These are phyloP conservation scores for Linnemannia exigua DNA, from an alignment of 192 early-diverging fungal genomes.

Conservation along the genomic window DNA sequence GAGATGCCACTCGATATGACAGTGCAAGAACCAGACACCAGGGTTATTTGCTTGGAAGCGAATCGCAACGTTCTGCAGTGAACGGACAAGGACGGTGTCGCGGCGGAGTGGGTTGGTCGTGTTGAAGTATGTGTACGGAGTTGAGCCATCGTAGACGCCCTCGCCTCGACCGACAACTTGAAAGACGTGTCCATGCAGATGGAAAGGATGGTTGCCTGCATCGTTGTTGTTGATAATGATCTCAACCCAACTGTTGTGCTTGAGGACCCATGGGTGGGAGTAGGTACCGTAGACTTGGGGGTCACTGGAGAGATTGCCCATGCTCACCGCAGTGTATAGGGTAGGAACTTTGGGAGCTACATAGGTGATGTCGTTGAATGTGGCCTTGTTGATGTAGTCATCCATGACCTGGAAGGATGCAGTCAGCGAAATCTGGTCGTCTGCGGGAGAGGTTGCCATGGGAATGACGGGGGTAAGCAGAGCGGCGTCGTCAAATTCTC, in stretches of 20 bases:
- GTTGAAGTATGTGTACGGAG: slow-evolving; percentile 38
- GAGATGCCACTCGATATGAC: slow-evolving; percentile 66
- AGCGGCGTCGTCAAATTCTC: slow-evolving; percentile 64
- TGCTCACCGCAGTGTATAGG: slow-evolving; percentile 66
- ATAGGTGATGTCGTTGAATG: slow-evolving; percentile 80
- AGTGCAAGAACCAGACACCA: slow-evolving; percentile 56
- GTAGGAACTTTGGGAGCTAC: slow-evolving; percentile 70
- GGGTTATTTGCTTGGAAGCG: slow-evolving; percentile 45
- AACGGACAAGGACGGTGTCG: slow-evolving; percentile 74
- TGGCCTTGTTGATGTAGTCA: slow-evolving; percentile 80
- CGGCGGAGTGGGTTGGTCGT: slow-evolving; percentile 63
- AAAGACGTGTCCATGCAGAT: slow-evolving; percentile 79
- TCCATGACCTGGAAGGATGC: slow-evolving; percentile 70
- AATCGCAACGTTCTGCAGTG: slow-evolving; percentile 5
- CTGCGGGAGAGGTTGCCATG: slow-evolving; percentile 56
- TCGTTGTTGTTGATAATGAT: slow-evolving; percentile 76
- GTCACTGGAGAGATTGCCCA: slow-evolving; percentile 61
- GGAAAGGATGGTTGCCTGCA: slow-evolving; percentile 73
- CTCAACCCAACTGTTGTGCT: slow-evolving; percentile 67
- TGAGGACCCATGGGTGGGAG: slow-evolving; percentile 62
- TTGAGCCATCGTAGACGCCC: slow-evolving; percentile 57
- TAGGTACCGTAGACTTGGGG: slow-evolving; percentile 64
- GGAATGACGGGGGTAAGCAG: slow-evolving; percentile 58
- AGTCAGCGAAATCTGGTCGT: slow-evolving; percentile 63
- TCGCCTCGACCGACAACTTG: slow-evolving; percentile 69